Conservation (phyloP, 352 stramenopile genomes). For the Phytophthora kernoviae region DNA sequence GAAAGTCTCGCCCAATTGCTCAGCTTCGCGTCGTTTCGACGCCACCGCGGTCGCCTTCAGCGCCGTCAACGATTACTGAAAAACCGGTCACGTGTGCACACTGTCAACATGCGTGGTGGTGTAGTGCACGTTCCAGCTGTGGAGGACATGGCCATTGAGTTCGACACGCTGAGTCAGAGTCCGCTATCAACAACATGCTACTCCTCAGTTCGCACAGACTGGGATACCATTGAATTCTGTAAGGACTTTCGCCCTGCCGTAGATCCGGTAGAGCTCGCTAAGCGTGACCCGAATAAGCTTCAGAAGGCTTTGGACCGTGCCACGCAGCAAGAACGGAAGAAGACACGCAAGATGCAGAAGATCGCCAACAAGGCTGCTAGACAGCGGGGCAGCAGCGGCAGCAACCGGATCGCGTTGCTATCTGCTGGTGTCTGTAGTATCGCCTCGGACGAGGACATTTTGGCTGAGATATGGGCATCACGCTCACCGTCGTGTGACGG, state of each 20-base stretch:
- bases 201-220: slow-evolving; percentile 15
- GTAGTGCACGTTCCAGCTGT: slow-evolving; percentile 1
- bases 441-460: slow-evolving; percentile 22
- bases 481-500: slow-evolving; percentile 8
- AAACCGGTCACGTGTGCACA: slow-evolving; percentile 7
- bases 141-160: slow-evolving; percentile 17
- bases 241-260: slow-evolving; percentile 11
- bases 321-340: slow-evolving; percentile 36
- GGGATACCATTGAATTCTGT: slow-evolving; percentile 1
- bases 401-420: slow-evolving; percentile 16
- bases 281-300: slow-evolving; percentile 38
- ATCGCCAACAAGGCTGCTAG: slow-evolving; percentile 17
- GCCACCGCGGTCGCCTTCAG: slow-evolving; percentile 5
- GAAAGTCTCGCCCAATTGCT: slow-evolving; percentile 10
- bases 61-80: background rate
- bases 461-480: slow-evolving; percentile 29
- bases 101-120: background rate
- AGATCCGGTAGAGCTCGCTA: slow-evolving; percentile 12
- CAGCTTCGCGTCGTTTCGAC: slow-evolving; percentile 4
- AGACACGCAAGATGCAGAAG: slow-evolving; percentile 41
- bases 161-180: slow-evolving; percentile 22
- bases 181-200: slow-evolving; percentile 14
- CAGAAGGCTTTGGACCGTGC: slow-evolving; percentile 35
- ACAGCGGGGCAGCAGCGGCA: slow-evolving; percentile 9
- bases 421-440: slow-evolving; percentile 7